phyloP scores from a whole-genome alignment of 257 asterid genomes.

The Lantana camara region DNA sequence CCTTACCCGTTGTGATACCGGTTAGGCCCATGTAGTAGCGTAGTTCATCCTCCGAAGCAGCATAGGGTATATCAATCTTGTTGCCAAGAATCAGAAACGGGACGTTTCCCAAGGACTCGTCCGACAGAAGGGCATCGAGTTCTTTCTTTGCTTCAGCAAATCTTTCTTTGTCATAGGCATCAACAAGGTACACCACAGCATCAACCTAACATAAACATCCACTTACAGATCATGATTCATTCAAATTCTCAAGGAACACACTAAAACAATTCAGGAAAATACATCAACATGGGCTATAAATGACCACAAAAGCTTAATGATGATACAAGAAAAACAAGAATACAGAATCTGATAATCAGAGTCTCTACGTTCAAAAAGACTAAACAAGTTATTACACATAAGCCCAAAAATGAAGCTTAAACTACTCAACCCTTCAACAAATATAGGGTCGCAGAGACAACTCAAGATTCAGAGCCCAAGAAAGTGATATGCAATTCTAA shows the following conservation, averaged over 20 bases:
- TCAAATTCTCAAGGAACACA: too few relatives aligned
- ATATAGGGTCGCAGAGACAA: neutral
- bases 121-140: conserved; percentile 45
- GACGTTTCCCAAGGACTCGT: conserved; percentile 37
- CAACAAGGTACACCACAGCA: conserved; percentile 51
- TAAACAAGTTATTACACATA: neutral
- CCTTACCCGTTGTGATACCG: conserved; percentile 48
- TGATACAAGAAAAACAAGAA: too few relatives aligned
- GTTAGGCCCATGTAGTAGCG: conserved; percentile 45
- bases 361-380: neutral
- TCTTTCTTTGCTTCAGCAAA: conserved; percentile 49
- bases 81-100: conserved; percentile 48
- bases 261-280: too few relatives aligned
- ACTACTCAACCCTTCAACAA: neutral
- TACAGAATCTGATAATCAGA: too few relatives aligned
- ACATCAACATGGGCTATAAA: too few relatives aligned
- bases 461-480: neutral
- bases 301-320: too few relatives aligned
- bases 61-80: conserved; percentile 46
- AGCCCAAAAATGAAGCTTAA: too few relatives aligned
- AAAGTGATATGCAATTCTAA: too few relatives aligned
- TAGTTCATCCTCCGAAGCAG: conserved; percentile 51
- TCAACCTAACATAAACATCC: conserved; percentile 32
- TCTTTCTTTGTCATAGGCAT: conserved; percentile 47
- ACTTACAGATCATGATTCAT: too few relatives aligned